A percentile compares a stretch with the other conserved stretches of the same genome.
Conservation (phyloP, 768 basidiomycete species). For the Collybia sordida region DNA sequence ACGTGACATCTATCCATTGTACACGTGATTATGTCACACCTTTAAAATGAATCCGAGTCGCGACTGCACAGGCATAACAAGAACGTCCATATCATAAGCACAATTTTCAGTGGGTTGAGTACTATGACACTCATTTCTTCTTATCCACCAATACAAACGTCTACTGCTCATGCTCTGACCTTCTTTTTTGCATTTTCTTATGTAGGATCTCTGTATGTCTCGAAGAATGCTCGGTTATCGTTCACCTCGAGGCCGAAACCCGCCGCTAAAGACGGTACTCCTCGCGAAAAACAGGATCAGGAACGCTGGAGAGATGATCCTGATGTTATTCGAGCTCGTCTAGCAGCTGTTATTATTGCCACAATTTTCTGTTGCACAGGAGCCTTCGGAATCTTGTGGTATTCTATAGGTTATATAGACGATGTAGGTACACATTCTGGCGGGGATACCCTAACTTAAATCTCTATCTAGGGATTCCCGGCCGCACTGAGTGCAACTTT, state of each 20-base stretch:
- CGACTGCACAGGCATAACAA: conserved; percentile 4
- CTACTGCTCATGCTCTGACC: conserved; percentile 53
- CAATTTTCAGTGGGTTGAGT: background rate
- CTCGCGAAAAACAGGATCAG: conserved; percentile 24
- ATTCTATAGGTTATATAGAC: conserved; percentile 17
- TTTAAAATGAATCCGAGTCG: background rate
- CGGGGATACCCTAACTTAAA: background rate
- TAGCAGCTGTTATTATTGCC: conserved; percentile 64
- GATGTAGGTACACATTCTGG: conserved; percentile 16
- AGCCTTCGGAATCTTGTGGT: conserved; percentile 45
- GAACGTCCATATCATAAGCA: background rate
- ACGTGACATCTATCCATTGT: background rate
- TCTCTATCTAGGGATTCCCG: conserved; percentile 8
- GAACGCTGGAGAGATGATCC: conserved; percentile 81
- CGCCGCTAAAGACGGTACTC: conserved; percentile 23
- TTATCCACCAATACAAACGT: conserved; percentile 26
- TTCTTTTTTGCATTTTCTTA: conserved; percentile 63
- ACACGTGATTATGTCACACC: background rate
- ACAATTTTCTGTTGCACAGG: conserved; percentile 56
- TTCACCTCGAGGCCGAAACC: conserved; percentile 34
- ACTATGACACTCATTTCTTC: conserved; percentile 24
- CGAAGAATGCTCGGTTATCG: conserved; percentile 58
- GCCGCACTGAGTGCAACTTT: conserved; percentile 29
- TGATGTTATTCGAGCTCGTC: conserved; percentile 76
- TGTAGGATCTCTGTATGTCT: conserved; percentile 83